phyloP scores from a whole-genome alignment of 2,329 filamentous ascomycete species.

The Paecilomyces formosus region DNA sequence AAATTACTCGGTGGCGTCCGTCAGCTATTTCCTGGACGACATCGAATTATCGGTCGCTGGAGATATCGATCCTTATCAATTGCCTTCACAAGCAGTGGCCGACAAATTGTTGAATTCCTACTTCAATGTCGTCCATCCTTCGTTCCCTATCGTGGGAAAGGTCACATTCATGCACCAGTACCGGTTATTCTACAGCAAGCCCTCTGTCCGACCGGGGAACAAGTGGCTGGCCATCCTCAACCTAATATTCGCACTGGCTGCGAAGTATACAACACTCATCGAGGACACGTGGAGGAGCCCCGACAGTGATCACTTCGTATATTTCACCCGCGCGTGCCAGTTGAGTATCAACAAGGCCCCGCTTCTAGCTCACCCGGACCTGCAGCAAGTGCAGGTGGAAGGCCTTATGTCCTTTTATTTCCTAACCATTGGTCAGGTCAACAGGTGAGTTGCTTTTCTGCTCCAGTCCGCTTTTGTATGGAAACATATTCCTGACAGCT shows the following conservation, averaged over 20 bases:
- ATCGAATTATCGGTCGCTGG: slow-evolving; percentile 24
- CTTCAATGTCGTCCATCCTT: slow-evolving; percentile 31
- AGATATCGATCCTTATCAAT: slow-evolving; percentile 27
- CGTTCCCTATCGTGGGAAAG: slow-evolving; percentile 36
- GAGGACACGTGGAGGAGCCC: slow-evolving; percentile 17
- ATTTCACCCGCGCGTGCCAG: slow-evolving; percentile 36
- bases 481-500: neutral
- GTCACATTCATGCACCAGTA: slow-evolving; percentile 32
- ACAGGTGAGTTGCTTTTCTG: slow-evolving; percentile 23
- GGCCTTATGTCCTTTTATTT: slow-evolving; percentile 35
- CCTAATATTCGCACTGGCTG: slow-evolving; percentile 37
- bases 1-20: slow-evolving; percentile 20
- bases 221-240: slow-evolving; percentile 38
- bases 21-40: slow-evolving; percentile 35
- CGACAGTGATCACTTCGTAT: slow-evolving; percentile 29
- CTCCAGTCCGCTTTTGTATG: neutral
- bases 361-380: slow-evolving; percentile 32
- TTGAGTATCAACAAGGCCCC: slow-evolving; percentile 28
- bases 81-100: slow-evolving; percentile 30
- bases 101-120: slow-evolving; percentile 33
- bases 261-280: slow-evolving; percentile 25
- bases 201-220: slow-evolving; percentile 26
- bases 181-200: slow-evolving; percentile 24
- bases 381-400: slow-evolving; percentile 38
- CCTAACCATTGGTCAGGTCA: slow-evolving; percentile 33